Percentiles rank a stretch among this genome's conserved stretches.
These are phyloP conservation scores for Starmerella sp. DNA, from an alignment of 805 yeast genomes.

Conservation along the genomic window DNA sequence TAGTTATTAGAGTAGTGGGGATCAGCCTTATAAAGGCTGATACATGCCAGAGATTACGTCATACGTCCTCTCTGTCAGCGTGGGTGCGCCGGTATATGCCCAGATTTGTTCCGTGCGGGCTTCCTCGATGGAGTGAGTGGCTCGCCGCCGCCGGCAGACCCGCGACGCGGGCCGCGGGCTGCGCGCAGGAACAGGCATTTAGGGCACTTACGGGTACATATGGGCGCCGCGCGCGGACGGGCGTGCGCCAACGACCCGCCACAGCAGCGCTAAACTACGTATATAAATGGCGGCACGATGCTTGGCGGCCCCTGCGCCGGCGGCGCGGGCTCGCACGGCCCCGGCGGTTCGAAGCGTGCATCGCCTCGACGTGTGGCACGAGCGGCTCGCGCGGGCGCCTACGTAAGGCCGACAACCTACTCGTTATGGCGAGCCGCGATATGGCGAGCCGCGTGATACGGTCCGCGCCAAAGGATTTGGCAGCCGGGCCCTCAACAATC, in stretches of 20 bases:
- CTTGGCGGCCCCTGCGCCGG: no score
- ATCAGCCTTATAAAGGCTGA: no score
- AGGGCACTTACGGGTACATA: no score
- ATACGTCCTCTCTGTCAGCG: no score
- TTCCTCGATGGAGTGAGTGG: neutral
- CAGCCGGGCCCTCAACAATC: neutral
- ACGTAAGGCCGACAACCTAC: neutral
- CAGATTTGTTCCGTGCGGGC: neutral
- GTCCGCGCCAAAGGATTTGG: neutral
- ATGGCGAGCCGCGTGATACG: neutral
- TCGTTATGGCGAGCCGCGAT: neutral
- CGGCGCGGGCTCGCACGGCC: neutral
- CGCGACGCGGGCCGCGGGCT: no score
- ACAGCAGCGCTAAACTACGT: no score
- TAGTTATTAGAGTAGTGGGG: no score
- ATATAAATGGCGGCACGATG: no score
- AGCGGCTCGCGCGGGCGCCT: neutral
- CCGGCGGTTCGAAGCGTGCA: neutral
- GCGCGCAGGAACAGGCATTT: no score
- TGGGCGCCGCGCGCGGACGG: no score
- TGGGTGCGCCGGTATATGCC: constrained; percentile 3
- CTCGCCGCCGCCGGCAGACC: neutral
- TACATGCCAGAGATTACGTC: no score
- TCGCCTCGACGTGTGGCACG: neutral
- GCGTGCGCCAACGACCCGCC: no score